These are phyloP conservation scores for Oropetium thomaeum DNA, from an alignment of 176 grass and related monocot genomes.

Conservation along the genomic window DNA sequence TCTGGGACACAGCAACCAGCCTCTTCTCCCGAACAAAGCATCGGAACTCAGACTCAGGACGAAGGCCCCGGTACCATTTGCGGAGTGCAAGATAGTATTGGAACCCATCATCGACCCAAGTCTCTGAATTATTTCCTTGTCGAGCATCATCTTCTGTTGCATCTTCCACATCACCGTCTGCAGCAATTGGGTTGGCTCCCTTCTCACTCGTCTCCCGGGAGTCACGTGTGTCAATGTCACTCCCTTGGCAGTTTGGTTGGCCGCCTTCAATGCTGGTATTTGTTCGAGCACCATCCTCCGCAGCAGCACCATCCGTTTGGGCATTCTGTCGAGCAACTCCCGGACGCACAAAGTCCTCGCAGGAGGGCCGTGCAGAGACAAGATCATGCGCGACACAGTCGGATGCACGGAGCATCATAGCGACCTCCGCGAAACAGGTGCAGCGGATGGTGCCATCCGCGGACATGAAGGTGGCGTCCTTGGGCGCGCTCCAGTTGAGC, in stretches of 20 bases:
- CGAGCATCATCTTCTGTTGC: neutral
- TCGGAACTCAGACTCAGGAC: constrained; percentile 84
- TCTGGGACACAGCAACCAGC: constrained; percentile 66
- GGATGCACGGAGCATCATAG: constrained; percentile 71
- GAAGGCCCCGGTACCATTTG: constrained; percentile 69
- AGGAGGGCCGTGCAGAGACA: constrained; percentile 27
- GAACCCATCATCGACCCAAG: constrained; percentile 50
- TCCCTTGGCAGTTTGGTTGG: neutral
- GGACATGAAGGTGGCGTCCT: constrained; percentile 82
- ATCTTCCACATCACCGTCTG: neutral
- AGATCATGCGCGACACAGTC: constrained; percentile 77
- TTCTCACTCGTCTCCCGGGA: neutral
- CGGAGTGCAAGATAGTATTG: constrained; percentile 73
- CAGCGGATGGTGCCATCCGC: constrained; percentile 56
- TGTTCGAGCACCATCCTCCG: neutral
- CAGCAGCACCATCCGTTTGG: neutral
- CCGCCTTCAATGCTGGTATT: neutral
- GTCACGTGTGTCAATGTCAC: neutral
- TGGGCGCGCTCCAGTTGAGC: constrained; percentile 89
- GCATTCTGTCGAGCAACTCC: constrained; percentile 29
- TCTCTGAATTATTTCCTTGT: neutral
- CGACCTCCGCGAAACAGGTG: constrained; percentile 70
- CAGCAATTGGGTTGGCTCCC: neutral
- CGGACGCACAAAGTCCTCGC: constrained; percentile 26
- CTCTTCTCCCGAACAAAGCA: constrained; percentile 57